These are phyloP conservation scores for Trichoderma endophyticum DNA, from an alignment of 2,329 filamentous ascomycete species.

Conservation along the genomic window DNA sequence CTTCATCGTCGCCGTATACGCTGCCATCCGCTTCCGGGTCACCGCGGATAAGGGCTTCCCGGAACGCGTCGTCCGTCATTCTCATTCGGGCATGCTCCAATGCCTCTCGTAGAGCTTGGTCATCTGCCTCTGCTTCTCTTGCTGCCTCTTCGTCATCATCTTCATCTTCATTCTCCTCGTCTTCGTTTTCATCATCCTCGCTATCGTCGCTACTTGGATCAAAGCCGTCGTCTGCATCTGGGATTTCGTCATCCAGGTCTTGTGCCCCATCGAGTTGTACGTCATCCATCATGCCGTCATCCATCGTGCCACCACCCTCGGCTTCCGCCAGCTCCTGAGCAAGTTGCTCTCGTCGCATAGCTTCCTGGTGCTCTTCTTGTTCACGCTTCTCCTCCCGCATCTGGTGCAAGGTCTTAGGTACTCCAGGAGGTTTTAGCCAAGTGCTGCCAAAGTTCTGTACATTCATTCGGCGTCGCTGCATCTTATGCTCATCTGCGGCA, in stretches of 20 bases:
- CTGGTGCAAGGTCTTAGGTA: constrained; percentile 85
- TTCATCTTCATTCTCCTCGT: constrained; percentile 39
- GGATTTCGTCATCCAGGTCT: constrained; percentile 72
- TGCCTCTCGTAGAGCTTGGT: constrained; percentile 41
- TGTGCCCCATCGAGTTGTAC: constrained; percentile 53
- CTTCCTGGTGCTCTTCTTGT: constrained; percentile 77
- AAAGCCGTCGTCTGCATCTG: constrained; percentile 60
- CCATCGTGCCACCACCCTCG: constrained; percentile 40
- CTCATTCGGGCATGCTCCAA: constrained; percentile 50
- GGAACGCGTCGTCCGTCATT: constrained; percentile 59
- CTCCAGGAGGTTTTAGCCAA: constrained; percentile 88
- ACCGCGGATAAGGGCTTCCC: constrained; percentile 54
- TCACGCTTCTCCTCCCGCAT: constrained; percentile 87
- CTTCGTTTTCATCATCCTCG: constrained; percentile 42
- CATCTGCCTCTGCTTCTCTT: constrained; percentile 39
- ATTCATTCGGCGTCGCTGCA: constrained; percentile 73
- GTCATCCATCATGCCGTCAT: constrained; percentile 50
- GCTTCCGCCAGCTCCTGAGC: constrained; percentile 73
- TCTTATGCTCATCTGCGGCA: constrained; percentile 70
- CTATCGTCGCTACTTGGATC: constrained; percentile 45
- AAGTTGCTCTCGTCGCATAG: constrained; percentile 66
- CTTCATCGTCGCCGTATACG: constrained; percentile 53
- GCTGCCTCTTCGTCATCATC: constrained; percentile 42
- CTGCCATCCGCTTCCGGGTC: constrained; percentile 46
- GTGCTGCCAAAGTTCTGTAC: constrained; percentile 82